phyloP scores from a whole-genome alignment of 352 stramenopile species.

The Globisporangium viniferum region DNA sequence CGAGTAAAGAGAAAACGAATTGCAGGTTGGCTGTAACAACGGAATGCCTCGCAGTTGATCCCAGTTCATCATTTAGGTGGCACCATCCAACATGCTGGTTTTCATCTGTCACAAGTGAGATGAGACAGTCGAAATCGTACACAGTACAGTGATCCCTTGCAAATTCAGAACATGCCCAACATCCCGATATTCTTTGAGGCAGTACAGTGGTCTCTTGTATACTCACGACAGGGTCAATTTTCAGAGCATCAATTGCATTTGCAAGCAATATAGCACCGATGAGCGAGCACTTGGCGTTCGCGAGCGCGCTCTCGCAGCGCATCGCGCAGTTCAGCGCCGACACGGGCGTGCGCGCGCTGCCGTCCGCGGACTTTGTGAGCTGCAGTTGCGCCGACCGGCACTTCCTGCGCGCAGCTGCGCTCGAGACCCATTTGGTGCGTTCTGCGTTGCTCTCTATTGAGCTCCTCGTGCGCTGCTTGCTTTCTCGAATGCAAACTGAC shows the following conservation, averaged over 20 bases:
- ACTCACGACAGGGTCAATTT: too few relatives aligned
- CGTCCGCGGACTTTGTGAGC: slow-evolving; percentile 30
- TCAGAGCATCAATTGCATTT: neutral
- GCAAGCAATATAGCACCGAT: neutral
- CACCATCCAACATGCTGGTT: too few relatives aligned
- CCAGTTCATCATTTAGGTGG: too few relatives aligned
- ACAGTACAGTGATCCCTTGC: too few relatives aligned
- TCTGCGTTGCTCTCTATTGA: neutral
- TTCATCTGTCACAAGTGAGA: too few relatives aligned
- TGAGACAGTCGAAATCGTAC: too few relatives aligned
- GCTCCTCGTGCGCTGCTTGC: neutral
- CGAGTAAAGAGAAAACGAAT: too few relatives aligned
- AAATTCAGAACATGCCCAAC: too few relatives aligned
- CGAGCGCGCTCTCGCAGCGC: slow-evolving; percentile 20
- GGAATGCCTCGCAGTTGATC: too few relatives aligned
- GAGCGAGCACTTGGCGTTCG: slow-evolving; percentile 25
- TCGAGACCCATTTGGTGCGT: slow-evolving; percentile 45
- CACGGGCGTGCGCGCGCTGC: slow-evolving; percentile 31
- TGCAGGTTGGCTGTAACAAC: too few relatives aligned
- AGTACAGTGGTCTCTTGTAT: too few relatives aligned
- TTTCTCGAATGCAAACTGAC: neutral
- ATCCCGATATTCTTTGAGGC: too few relatives aligned
- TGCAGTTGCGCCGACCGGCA: slow-evolving; percentile 31
- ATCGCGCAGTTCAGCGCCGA: slow-evolving; percentile 33
- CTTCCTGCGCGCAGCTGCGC: slow-evolving; percentile 30